Conservation (phyloP, 116 monocot genomes). For the Thalassia testudinum region DNA sequence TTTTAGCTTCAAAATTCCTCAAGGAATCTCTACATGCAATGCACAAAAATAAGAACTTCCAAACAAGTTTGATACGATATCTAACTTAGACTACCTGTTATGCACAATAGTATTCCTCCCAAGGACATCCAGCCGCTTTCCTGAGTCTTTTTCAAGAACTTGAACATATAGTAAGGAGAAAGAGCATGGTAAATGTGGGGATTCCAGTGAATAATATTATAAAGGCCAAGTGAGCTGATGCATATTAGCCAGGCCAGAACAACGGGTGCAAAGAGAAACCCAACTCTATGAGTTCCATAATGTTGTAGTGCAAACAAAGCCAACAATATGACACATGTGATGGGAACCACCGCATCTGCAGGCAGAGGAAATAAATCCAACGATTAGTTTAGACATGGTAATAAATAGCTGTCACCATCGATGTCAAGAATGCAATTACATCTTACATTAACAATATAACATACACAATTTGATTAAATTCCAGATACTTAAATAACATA, state of each 20-base stretch:
- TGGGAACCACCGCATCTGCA: slow-evolving; percentile 91
- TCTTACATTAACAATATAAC: too few species aligned
- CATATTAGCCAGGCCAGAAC: slow-evolving; percentile 69
- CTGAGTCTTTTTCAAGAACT: slow-evolving; percentile 83
- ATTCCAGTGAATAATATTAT: slow-evolving; percentile 82
- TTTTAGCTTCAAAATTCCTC: too few species aligned
- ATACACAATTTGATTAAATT: too few species aligned
- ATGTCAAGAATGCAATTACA: neutral
- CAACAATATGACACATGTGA: slow-evolving; percentile 70
- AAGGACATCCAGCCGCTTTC: slow-evolving; percentile 95
- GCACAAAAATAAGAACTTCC: too few species aligned
- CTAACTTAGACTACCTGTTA: slow-evolving; percentile 41
- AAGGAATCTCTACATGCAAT: too few species aligned
- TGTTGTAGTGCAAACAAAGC: slow-evolving; percentile 88
- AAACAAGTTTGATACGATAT: neutral
- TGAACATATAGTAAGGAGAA: slow-evolving; percentile 86
- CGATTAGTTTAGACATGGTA: neutral
- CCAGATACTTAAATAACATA: too few species aligned
- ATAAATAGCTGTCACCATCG: too few species aligned
- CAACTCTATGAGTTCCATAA: slow-evolving; percentile 82
- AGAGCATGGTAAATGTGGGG: slow-evolving; percentile 73
- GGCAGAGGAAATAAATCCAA: neutral
- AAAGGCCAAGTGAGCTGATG: slow-evolving; percentile 76
- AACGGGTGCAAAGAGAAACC: slow-evolving; percentile 78
- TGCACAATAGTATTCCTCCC: slow-evolving; percentile 86